Evolutionary conservation across 2,329 filamentous ascomycete species (phyloP), one percentile per base, ranked within the genome.

Genomic region (Apiospora kogelbergensis): DNA sequence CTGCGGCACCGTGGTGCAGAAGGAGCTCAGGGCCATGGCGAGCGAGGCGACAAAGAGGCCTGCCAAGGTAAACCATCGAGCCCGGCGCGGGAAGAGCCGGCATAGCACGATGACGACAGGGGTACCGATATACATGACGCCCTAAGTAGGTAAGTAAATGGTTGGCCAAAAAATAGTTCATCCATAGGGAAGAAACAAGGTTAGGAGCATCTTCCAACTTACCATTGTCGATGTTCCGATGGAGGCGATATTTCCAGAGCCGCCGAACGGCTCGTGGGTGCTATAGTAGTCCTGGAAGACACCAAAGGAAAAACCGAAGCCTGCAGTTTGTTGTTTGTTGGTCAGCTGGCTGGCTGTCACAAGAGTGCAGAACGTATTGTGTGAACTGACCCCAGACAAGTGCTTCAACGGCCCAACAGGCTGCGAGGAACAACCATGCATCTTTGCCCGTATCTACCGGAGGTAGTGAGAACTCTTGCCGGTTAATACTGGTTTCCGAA

Each of bases 261-360:
- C 84, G 2, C 80, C 78, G 68, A 93, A 93, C 1, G 88, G 86
- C 5, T 83, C 83, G 69, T 90, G 84, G 1, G 82, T 85, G 42
- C 82, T 85, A 76, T 93, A 93, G 77, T 91, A 90, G 66, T 90
- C 85, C 72, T 93, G 90, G 74, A 93, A 93, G 30, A 93, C 84
- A 48, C 91, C 91, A 76, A 90, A 93, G 0, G 89, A 85, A 68
- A 90, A 89, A 0, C 89, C 87, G 68, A 93, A 92, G 1, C 90
- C 90, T 91, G n/a, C 7, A 20, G 1, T 4, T 44, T 20, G 20
- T 44, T 44, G n/a, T 24, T 3, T 24, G 2, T 48, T 13, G 26
- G 46, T 53, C 26, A 53, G 46, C 46, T 7, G 24, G 11, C 11
- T 26, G 24, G 1, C 22, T 26, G 24, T 5, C 22, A 6, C 3